These are phyloP conservation scores for Fraxinus excelsior DNA, from an alignment of 257 asterid genomes.

Conservation along the genomic window DNA sequence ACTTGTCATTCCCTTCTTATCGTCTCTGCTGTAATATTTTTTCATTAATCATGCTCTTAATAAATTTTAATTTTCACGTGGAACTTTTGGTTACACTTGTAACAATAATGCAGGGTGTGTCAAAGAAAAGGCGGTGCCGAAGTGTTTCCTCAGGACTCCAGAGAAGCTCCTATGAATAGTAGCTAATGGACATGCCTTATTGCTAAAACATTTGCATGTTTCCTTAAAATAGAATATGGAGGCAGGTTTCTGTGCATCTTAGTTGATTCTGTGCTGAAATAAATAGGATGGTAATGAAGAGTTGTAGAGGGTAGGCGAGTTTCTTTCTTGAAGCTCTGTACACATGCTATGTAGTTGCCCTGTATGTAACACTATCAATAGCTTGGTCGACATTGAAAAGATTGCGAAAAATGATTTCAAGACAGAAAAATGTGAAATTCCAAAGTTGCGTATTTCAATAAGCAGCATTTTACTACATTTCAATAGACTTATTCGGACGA, in stretches of 20 bases:
- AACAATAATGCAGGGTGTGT: neutral
- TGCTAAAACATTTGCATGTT: neutral
- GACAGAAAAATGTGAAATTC: too few relatives aligned
- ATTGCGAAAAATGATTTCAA: too few relatives aligned
- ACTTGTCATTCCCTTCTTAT: neutral
- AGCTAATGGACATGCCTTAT: neutral
- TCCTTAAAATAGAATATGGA: neutral
- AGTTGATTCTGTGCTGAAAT: neutral
- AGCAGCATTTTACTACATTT: too few relatives aligned
- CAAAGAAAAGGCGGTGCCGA: constrained; percentile 1
- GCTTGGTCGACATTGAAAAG: too few relatives aligned
- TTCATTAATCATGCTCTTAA: neutral
- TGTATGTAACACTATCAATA: neutral
- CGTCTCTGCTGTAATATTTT: neutral
- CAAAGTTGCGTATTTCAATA: too few relatives aligned
- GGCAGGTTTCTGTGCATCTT: neutral
- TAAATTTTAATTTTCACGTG: neutral
- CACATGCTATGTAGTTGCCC: neutral
- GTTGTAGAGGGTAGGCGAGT: neutral
- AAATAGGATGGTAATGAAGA: neutral
- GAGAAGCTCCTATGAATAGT: neutral
- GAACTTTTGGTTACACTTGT: neutral
- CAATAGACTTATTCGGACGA: too few relatives aligned
- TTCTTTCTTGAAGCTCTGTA: neutral
- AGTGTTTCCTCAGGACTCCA: constrained; percentile 5